Evolutionary conservation across 148 eudicot species (phyloP).

Genomic region (Vaccinium corymbosum): DNA sequence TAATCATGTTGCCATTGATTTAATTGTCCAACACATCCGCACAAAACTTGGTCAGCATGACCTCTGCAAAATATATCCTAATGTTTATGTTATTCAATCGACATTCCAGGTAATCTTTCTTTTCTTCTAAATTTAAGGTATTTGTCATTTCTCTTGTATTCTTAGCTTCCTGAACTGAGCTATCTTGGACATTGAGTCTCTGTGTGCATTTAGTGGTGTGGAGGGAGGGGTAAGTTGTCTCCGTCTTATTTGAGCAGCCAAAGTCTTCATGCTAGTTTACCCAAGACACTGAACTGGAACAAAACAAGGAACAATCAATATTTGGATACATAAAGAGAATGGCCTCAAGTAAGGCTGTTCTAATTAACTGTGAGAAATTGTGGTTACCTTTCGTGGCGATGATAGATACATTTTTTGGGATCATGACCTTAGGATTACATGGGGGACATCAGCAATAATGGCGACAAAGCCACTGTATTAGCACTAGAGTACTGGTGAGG

Average conservation of each 20-base stretch:
- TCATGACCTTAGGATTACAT: not conserved
- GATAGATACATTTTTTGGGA: not conserved
- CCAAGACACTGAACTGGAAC: not conserved
- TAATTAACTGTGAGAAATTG: not conserved
- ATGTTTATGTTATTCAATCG: conserved; percentile 83
- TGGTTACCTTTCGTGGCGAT: not conserved
- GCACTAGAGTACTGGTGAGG: conserved; percentile 1
- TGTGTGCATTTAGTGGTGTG: not conserved
- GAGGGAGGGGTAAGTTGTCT: not conserved
- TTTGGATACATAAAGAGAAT: not conserved
- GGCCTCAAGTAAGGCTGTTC: not conserved
- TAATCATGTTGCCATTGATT: conserved; percentile 93
- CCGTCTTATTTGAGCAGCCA: not conserved
- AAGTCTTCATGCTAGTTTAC: not conserved
- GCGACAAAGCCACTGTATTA: not conserved
- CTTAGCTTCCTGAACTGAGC: conserved; percentile 1
- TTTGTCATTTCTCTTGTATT: not conserved
- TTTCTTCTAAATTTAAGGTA: not conserved
- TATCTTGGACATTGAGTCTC: not conserved
- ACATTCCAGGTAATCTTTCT: conserved; percentile 72
- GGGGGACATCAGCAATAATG: not conserved
- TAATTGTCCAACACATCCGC: conserved; percentile 87
- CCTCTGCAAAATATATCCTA: conserved; percentile 86
- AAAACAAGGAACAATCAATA: not conserved
- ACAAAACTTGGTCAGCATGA: conserved; percentile 97